These are phyloP conservation scores for Botrytis sinoallii DNA, from an alignment of 2,329 filamentous ascomycete genomes.

Conservation along the genomic window DNA sequence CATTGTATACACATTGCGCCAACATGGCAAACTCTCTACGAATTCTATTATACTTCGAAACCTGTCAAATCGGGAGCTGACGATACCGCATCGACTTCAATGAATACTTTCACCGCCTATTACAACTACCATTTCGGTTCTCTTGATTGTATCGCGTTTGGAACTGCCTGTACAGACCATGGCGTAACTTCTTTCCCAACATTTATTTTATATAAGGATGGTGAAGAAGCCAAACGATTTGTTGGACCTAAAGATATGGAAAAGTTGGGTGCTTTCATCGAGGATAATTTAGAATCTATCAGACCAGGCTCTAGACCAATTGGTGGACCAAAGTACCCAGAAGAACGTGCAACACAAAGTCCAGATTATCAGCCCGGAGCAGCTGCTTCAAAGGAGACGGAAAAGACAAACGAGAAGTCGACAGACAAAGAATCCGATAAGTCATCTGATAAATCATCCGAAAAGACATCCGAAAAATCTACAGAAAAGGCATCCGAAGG, in stretches of 20 bases:
- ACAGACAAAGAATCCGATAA: background rate
- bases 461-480: background rate
- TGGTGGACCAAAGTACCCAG: slow-evolving; percentile 56
- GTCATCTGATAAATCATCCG: background rate
- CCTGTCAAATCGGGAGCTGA: slow-evolving; percentile 45
- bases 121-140: slow-evolving; percentile 88
- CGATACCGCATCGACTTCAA: slow-evolving; percentile 47
- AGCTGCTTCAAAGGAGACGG: slow-evolving; percentile 1
- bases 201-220: slow-evolving; percentile 77
- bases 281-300: slow-evolving; percentile 71
- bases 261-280: slow-evolving; percentile 66
- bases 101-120: slow-evolving; percentile 66
- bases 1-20: slow-evolving; percentile 60
- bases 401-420: slow-evolving; percentile 31
- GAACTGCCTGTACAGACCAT: slow-evolving; percentile 70
- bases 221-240: slow-evolving; percentile 61
- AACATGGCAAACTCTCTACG: slow-evolving; percentile 86
- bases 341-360: slow-evolving; percentile 57
- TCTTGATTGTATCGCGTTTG: slow-evolving; percentile 81
- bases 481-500: background rate
- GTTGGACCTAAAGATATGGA: slow-evolving; percentile 66
- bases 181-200: slow-evolving; percentile 70
- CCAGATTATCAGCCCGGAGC: slow-evolving; percentile 28
- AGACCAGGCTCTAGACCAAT: slow-evolving; percentile 77
- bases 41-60: slow-evolving; percentile 82